Base-by-base conservation (phyloP, 495 filamentous ascomycete species). In the Annulohypoxylon stygium region DNA sequence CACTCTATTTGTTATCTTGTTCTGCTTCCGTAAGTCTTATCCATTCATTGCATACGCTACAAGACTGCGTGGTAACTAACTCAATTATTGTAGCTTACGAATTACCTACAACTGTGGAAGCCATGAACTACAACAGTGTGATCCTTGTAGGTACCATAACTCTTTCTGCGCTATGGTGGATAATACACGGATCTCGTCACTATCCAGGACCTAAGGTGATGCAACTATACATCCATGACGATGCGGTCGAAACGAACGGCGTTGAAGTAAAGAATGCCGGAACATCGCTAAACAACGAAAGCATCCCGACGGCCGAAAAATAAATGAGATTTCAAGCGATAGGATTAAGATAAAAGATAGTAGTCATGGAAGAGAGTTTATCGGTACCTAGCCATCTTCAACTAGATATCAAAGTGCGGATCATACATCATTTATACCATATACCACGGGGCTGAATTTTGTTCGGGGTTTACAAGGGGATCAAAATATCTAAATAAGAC, bases 121-220 rank as follows among this genome's bases (percentile, higher is more conserved):
- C 85, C n/a, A 92, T 93, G 91, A 93, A 93, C 62, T 93, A 91
- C 72, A 90, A 90, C 1, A 87, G 84, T 55, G 87, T 90, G 0
- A 89, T 92, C 50, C 84, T 90, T 8, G 89, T 84, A 0, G 90
- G 90, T 0, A 80, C 90, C 39, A 69, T 88, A 0, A 61, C 85
- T 0, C 76, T 82, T 25, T 90, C 84, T 67, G 83, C 78, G 1
- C 75, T 90, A 9, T 93, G 91, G 83, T 94, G 90, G 84, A 86
- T 91, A 39, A 79, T 92, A 3, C 88, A 89, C 60, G 89, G 85
- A 5, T 75, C 69, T 6, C 74, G 76, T 14, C 86, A 87, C 54
- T 91, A 91, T 69, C 84, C 86, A 0, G 89, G 89, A 1, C 89
- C 89, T 2, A 89, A 88, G 73, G 76, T 89, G 20, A 80, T 85